phyloP scores from a whole-genome alignment of 2,329 filamentous ascomycete genomes.

The Hypoxylon sp. region DNA sequence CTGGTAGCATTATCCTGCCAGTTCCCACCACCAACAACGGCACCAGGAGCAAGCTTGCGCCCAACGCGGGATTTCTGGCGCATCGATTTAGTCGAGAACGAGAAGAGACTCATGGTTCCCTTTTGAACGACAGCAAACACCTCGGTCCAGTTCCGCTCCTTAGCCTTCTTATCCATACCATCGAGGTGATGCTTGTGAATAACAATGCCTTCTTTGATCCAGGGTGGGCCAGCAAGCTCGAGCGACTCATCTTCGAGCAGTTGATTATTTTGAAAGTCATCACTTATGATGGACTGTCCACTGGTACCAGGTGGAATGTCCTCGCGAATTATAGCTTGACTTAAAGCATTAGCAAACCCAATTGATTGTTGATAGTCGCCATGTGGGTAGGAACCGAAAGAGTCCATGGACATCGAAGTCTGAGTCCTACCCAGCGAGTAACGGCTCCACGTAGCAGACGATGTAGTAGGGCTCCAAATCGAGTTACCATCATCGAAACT shows the following conservation, averaged over 20 bases:
- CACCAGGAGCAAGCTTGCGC: slow-evolving; percentile 67
- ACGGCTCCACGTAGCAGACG: slow-evolving; percentile 96
- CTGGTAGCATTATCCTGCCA: slow-evolving; percentile 98
- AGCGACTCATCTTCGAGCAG: slow-evolving; percentile 93
- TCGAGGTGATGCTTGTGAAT: slow-evolving; percentile 98
- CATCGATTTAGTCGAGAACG: slow-evolving; percentile 87
- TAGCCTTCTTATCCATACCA: slow-evolving; percentile 89
- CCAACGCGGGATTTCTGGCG: slow-evolving; percentile 73
- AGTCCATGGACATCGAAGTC: slow-evolving; percentile 93
- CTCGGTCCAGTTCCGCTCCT: slow-evolving; percentile 94
- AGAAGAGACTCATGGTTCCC: slow-evolving; percentile 93
- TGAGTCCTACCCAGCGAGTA: slow-evolving; percentile 92
- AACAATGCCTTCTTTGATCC: slow-evolving; percentile 96
- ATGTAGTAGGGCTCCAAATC: slow-evolving; percentile 86
- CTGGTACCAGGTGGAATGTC: slow-evolving; percentile 73
- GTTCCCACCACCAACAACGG: slow-evolving; percentile 91
- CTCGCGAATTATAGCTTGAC: slow-evolving; percentile 95
- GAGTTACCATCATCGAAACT: slow-evolving; percentile 93
- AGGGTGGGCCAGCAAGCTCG: slow-evolving; percentile 93
- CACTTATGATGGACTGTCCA: slow-evolving; percentile 69
- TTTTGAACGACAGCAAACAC: slow-evolving; percentile 97
- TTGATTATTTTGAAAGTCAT: slow-evolving; percentile 71
- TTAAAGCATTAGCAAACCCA: slow-evolving; percentile 95
- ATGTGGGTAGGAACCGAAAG: slow-evolving; percentile 82
- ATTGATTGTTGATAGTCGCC: slow-evolving; percentile 96